Evolutionary conservation across 2,329 filamentous ascomycete species (phyloP).

Genomic region (Colletotrichum shisoi): DNA sequence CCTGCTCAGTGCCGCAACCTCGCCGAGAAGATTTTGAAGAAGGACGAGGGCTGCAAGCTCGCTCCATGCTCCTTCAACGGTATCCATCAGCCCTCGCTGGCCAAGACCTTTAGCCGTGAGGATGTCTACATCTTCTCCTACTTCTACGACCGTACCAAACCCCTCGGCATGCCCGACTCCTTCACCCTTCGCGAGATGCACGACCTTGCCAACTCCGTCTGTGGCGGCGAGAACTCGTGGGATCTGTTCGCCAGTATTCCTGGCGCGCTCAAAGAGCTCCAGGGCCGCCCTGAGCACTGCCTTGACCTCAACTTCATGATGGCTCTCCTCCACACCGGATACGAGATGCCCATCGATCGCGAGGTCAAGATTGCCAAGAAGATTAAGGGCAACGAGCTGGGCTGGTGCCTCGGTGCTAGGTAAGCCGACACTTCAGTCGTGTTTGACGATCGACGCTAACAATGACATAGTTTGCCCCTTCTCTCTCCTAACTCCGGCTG

Average conservation of each 20-base stretch:
- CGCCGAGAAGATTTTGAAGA: slow-evolving; percentile 88
- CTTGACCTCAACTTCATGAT: slow-evolving; percentile 97
- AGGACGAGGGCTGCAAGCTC: slow-evolving; percentile 81
- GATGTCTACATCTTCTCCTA: slow-evolving; percentile 97
- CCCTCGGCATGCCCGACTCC: slow-evolving; percentile 96
- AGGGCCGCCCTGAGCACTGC: slow-evolving; percentile 86
- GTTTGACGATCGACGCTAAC: slow-evolving; percentile 48
- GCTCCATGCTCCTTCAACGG: slow-evolving; percentile 98
- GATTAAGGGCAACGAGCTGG: slow-evolving; percentile 94
- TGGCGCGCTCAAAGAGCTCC: slow-evolving; percentile 80
- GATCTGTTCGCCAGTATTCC: slow-evolving; percentile 79
- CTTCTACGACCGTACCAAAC: slow-evolving; percentile 94
- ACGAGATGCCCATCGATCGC: slow-evolving; percentile 95
- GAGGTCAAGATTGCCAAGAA: slow-evolving; percentile 99
- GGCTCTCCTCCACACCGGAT: slow-evolving; percentile 89
- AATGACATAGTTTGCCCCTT: slow-evolving; percentile 73
- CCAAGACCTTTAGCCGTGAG: slow-evolving; percentile 89
- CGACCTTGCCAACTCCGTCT: slow-evolving; percentile 84
- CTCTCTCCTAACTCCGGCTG: slow-evolving; percentile 84
- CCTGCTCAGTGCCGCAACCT: slow-evolving; percentile 88
- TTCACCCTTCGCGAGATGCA: slow-evolving; percentile 92
- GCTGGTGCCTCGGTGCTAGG: slow-evolving; percentile 98
- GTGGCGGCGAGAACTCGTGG: slow-evolving; percentile 79
- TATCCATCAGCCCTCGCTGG: slow-evolving; percentile 89
- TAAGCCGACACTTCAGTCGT: slow-evolving; percentile 56